Evolutionary conservation across 192 early-diverging fungal species (phyloP), one percentile per base, ranked within the genome.

Genomic region (Entomortierella beljakovae): DNA sequence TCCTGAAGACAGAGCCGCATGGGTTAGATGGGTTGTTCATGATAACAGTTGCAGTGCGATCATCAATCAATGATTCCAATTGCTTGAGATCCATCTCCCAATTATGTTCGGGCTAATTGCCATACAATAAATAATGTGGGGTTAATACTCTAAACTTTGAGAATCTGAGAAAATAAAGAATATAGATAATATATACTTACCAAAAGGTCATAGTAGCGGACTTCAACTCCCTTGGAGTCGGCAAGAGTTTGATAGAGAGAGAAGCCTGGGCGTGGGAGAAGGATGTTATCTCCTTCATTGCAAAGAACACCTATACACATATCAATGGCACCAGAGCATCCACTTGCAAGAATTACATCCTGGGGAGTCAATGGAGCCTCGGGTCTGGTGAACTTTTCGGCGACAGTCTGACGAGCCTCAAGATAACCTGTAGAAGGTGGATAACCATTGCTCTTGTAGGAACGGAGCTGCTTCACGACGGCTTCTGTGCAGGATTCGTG

Each of bases 1-100:
- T 83, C 37, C 89, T 84, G 69, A 92, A 97, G 43, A 94, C 93
- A 32, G 94, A 96, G 5, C 95, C 95, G 65, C 95, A 97, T 1
- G 95, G 95, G 80, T 97, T 97, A 42, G 93, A 94, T 33, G 95
- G 94, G 82, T 95, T 97, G 87, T 95, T 96, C 83, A 96, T 90
- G 38, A 96, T 67, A 43, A 96, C 90, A 25, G 89, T 90, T 1
- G 89, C 88, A 6, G 95, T 97, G 38, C 93, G 90, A 0, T 88
- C 85, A 70, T 97, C 92, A 55, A 97, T 92, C 63, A 94, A 85
- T 4, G 90, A 88, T 69, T 92, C 92, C 68, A 97, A 71, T 33
- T 95, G 91, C 26, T 81, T 87, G 31, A 97, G 72, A 82, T 97
- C 95, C 32, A 87, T 87, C 74, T 95, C 92, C 95, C 95, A 97